Base-by-base conservation (phyloP, 2,329 filamentous ascomycete genomes). In the Microdochium nivale region DNA sequence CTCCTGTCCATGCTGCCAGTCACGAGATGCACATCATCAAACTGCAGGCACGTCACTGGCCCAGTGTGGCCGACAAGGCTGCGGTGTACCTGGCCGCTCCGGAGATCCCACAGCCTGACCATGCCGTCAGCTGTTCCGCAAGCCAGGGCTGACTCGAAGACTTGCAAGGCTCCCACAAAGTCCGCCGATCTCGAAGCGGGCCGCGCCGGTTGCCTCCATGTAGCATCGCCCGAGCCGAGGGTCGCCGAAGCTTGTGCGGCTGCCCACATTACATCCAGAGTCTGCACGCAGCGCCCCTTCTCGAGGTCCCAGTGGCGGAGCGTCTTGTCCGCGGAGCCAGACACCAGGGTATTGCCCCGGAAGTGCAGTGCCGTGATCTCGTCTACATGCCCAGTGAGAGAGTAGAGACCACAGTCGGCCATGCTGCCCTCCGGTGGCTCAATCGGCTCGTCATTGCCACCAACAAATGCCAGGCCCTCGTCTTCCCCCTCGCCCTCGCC, bases 41-140 rank as follows among this genome's bases (percentile, higher is more conserved):
- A 99, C 65, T 97, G 94, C 58, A 99, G 73, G 63, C 88, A 90
- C 3, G 94, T 96, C 51, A 99, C 90, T 0, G 94, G 88, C 0
- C 90, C 92, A 1, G 94, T 99, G 64, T 99, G 94, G 2, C 94
- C 94, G 10, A 99, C 91, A 5, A 99, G 75, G 68, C 90, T 96
- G 52, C 94, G 81, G 69, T 96, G 91, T n/a, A 99, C 94, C 70
- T 96, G 92, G 2, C 94, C 94, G 66, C 90, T 96, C 57, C 94
- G 81, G 60, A 99, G 73, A 83, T 99, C 94, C 94, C 94, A 99
- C 32, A 99, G 73, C 53, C 94, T 79, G 40, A 99, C 91, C 89
- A 97, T 95, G 43, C 94, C 94, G 65, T 99, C 94, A 0, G 94
- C 94, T 13, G 94, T 99, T 59, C 94, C 94, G 65, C 94, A 97